Evolutionary conservation across 192 early-diverging fungal genomes (phyloP), one percentile per base, ranked within the genome.

Genomic region (Haplosporangium gracile): DNA sequence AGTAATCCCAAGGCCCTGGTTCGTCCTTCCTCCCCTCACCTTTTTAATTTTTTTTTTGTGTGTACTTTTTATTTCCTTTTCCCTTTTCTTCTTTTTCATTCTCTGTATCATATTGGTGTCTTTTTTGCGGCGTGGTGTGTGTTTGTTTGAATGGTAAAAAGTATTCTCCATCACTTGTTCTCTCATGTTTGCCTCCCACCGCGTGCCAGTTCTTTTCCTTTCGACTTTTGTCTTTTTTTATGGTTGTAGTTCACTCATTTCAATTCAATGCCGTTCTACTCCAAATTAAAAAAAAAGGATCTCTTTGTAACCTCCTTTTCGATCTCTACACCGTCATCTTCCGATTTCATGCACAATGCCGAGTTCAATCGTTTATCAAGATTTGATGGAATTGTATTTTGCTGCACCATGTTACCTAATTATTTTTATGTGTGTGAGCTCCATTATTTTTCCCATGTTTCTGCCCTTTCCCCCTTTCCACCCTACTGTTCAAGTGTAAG

Each of bases 71-170:
- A 76, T 45, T 77, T 39, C 42, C 40, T 43, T 76, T 71, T 81
- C 69, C 36, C 2, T 36, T 36, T 36, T 36, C 36, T 36, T 36
- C 36, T 36, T 60, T 74, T 72, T 26, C 76, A 43, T 51, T 74
- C 6, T 77, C 34, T 75, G 36, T 49, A 29, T 40, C 26, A 53
- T 51, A 32, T 51, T 32, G 43, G 43, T 34, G 29, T 49, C 43
- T 74, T 51, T 24, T 75, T 73, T 73, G 34, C 22, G 47, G 47
- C 5, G 26, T 45, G 20, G 43, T 55, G 55, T 74, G 16, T 60
- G 68, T 29, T 75, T 82, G 51, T 69, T 45, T 77, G 75, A 73
- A 71, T 70, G 65, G 32, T 77, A 63, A 69, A 57, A 73, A 74
- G 34, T 29, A 32, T 26, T 65, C 32, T 29, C 60, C 60, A 51